Evolutionary conservation across 2,329 filamentous ascomycete species (phyloP).

Genomic region (Corynespora cassiicola): DNA sequence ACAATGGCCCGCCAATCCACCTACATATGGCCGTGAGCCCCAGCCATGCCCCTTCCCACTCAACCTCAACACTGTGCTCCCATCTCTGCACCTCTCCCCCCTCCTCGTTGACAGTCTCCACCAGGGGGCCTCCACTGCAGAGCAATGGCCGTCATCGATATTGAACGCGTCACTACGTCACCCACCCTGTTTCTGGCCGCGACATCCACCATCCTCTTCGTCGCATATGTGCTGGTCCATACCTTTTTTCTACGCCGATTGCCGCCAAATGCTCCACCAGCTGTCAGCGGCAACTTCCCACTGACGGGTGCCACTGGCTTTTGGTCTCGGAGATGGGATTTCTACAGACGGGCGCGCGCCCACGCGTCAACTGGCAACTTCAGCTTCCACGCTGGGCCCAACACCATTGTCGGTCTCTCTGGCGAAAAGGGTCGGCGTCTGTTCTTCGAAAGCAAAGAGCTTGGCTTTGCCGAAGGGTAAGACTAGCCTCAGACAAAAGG

Average conservation of each 20-base stretch:
- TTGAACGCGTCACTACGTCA: conserved; percentile 2
- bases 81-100: too few relatives aligned
- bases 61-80: too few relatives aligned
- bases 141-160: conserved; percentile 8
- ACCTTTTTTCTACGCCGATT: conserved; percentile 24
- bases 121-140: too few relatives aligned
- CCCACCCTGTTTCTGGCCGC: conserved; percentile 11
- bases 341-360: conserved; percentile 44
- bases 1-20: too few relatives aligned
- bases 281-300: conserved; percentile 39
- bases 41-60: too few relatives aligned
- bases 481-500: conserved; percentile 9
- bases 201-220: conserved; percentile 13
- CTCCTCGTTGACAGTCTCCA: too few relatives aligned
- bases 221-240: conserved; percentile 16
- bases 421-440: conserved; percentile 51
- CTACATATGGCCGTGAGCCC: too few relatives aligned
- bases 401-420: conserved; percentile 53
- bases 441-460: conserved; percentile 54
- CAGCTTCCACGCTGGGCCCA: conserved; percentile 56
- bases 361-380: conserved; percentile 52
- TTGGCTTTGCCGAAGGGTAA: conserved; percentile 55
- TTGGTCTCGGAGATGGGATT: conserved; percentile 56
- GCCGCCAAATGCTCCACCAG: conserved; percentile 26
- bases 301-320: conserved; percentile 54